These are phyloP conservation scores for Aspergillus sclerotialis DNA, from an alignment of 2,329 filamentous ascomycete species.

Conservation along the genomic window DNA sequence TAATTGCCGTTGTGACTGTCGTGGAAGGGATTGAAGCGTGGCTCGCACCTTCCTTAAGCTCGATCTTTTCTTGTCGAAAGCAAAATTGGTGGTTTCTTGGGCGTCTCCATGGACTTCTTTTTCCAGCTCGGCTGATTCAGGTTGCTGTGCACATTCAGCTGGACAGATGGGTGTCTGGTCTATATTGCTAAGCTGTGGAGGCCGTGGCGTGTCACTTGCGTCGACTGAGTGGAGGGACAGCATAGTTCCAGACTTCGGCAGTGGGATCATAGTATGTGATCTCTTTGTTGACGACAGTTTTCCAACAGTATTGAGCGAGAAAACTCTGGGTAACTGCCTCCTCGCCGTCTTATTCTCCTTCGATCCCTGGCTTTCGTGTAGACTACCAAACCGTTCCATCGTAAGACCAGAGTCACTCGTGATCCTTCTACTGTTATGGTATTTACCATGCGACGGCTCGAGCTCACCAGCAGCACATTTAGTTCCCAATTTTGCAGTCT, in stretches of 20 bases:
- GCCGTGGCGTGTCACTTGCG: slow-evolving; percentile 3
- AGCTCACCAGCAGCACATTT: not conserved
- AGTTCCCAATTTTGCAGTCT: no score
- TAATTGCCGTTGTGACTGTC: not conserved
- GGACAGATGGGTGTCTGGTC: no score
- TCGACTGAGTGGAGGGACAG: slow-evolving; percentile 1
- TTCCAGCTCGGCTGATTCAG: not conserved
- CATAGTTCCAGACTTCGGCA: not conserved
- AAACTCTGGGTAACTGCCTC: no score
- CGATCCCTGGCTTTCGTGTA: not conserved
- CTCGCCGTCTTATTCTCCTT: not conserved
- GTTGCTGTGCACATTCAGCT: not conserved
- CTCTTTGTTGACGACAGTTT: not conserved
- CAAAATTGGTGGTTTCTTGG: not conserved
- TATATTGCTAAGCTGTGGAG: no score
- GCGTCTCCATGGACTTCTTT: not conserved
- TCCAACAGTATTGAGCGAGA: not conserved
- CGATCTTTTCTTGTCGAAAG: not conserved
- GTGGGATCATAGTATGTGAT: slow-evolving; percentile 1
- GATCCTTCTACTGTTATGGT: not conserved
- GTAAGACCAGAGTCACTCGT: not conserved
- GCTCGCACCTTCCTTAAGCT: slow-evolving; percentile 1
- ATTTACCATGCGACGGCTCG: not conserved
- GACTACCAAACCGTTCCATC: not conserved
- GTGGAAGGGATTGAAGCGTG: not conserved